Percentiles rank a stretch among this genome's conserved stretches.
Conservation (phyloP, 257 asterid genomes). For the Solanum peruvianum region DNA sequence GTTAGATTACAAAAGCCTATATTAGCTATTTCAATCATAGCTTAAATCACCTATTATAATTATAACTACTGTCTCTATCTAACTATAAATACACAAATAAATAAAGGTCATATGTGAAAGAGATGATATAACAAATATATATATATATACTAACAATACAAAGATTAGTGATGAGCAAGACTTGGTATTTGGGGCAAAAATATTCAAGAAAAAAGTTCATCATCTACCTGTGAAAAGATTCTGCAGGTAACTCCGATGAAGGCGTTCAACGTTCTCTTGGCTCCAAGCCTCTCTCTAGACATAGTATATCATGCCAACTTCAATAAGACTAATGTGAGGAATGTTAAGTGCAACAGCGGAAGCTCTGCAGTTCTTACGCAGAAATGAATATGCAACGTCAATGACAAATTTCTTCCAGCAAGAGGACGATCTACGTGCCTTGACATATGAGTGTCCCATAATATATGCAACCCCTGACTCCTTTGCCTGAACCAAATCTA, state of each 20-base stretch:
- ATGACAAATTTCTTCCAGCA: conserved; percentile 60
- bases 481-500: conserved; percentile 72
- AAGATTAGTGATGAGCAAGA: background rate
- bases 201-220: background rate
- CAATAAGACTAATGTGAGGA: conserved; percentile 89
- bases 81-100: background rate
- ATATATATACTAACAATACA: background rate
- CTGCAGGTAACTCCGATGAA: background rate
- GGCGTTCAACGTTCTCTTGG: background rate
- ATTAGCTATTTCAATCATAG: background rate
- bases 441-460: conserved; percentile 84
- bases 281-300: conserved; percentile 24
- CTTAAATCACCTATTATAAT: background rate
- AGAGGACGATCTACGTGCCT: conserved; percentile 69
- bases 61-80: background rate
- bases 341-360: conserved; percentile 86
- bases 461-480: conserved; percentile 90
- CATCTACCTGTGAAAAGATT: background rate
- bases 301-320: conserved; percentile 91
- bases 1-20: background rate
- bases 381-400: conserved; percentile 77
- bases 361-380: conserved; percentile 84
- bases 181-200: background rate
- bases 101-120: background rate
- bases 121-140: background rate